Percentiles rank a stretch among this genome's conserved stretches.
Evolutionary conservation across 225 moss, liverwort and hornwort species (phyloP).

Genomic region (Asterella californica): DNA sequence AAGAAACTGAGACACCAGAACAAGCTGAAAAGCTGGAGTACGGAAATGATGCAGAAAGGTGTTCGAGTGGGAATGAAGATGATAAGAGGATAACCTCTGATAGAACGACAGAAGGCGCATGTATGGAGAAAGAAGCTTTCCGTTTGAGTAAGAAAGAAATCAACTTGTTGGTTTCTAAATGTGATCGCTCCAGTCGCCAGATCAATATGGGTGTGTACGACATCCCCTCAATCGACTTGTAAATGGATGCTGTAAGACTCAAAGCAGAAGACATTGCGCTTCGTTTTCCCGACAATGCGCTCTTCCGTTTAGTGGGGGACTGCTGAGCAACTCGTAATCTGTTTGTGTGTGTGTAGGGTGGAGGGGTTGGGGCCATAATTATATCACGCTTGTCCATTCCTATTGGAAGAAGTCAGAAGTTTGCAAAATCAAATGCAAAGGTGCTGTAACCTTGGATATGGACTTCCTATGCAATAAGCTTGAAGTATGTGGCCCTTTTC

Average conservation of each 20-base stretch:
- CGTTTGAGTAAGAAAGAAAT: conserved; percentile 23
- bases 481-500: conserved; percentile 30
- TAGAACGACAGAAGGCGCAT: not conserved
- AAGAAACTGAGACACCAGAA: not conserved
- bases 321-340: not conserved
- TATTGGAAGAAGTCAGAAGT: conserved; percentile 39
- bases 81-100: not conserved
- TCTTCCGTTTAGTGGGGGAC: not conserved
- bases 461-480: conserved; percentile 33
- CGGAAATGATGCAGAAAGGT: not conserved
- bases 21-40: not conserved
- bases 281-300: not conserved
- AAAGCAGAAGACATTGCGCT: not conserved
- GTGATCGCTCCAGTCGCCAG: conserved; percentile 33
- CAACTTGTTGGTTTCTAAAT: conserved; percentile 18
- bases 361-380: conserved; percentile 36
- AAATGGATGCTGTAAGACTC: not conserved
- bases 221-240: not conserved
- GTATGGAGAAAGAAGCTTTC: conserved; percentile 11
- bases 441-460: conserved; percentile 40
- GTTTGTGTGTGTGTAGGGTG: conserved; percentile 32
- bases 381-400: conserved; percentile 25
- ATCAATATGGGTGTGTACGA: conserved; percentile 35
- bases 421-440: conserved; percentile 47
- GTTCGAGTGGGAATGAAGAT: not conserved